phyloP scores from a whole-genome alignment of 148 eudicot genomes.

The Nepenthes gracilis region DNA sequence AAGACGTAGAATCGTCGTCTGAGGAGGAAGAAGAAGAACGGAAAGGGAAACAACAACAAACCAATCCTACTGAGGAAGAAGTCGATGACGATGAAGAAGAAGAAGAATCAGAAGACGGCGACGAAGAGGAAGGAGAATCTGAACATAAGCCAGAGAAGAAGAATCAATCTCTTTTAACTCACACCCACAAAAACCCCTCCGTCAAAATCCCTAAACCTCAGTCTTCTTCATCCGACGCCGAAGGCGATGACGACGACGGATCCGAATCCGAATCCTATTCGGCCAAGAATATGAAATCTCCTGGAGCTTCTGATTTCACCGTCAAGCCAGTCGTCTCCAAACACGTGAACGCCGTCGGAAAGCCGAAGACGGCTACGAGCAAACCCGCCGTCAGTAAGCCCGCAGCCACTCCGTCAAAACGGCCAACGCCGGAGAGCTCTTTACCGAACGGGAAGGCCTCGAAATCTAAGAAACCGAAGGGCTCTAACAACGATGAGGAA shows the following conservation, averaged over 20 bases:
- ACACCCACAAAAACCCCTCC: neutral
- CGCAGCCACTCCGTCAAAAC: conserved; percentile 1
- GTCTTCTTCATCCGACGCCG: neutral
- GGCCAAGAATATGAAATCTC: conserved; percentile 8
- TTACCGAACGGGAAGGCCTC: conserved; percentile 5
- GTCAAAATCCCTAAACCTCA: conserved; percentile 2
- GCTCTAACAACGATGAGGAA: conserved; percentile 1
- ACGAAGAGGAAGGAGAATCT: conserved; percentile 10
- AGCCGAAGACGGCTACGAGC: conserved; percentile 9
- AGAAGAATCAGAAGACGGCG: conserved; percentile 2
- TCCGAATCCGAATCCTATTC: conserved; percentile 21
- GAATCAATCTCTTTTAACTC: neutral
- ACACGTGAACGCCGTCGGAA: conserved; percentile 11
- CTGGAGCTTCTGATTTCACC: conserved; percentile 14
- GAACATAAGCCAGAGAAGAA: conserved; percentile 1
- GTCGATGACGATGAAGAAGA: conserved; percentile 10
- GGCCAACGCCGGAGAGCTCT: conserved; percentile 6
- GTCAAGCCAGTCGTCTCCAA: conserved; percentile 21
- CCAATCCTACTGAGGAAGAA: conserved; percentile 1
- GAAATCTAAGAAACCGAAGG: conserved; percentile 16
- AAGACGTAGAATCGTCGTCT: conserved; percentile 7
- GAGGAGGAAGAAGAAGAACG: conserved; percentile 9
- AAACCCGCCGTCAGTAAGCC: conserved; percentile 9
- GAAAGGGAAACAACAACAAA: neutral
- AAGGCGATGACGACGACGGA: conserved; percentile 6